phyloP scores from a whole-genome alignment of 305 asterid genomes.

The Solanum hybrid region DNA sequence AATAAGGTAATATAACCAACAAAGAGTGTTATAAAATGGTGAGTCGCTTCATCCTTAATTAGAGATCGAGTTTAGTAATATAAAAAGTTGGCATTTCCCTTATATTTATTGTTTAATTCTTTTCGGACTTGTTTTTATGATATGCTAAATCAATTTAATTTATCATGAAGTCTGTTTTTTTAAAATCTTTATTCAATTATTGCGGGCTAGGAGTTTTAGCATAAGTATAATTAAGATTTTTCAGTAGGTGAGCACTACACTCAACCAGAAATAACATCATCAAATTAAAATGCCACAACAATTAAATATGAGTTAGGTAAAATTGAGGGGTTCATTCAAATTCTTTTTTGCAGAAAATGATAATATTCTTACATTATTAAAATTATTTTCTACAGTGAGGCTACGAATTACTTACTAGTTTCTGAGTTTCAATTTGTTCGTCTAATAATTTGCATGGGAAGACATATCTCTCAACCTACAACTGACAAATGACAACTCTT shows the following conservation, averaged over 20 bases:
- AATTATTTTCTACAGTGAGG: accelerated
- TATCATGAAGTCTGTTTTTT: background rate
- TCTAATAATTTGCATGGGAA: background rate
- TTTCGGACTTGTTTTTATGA: background rate
- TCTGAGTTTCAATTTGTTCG: background rate
- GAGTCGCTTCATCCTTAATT: too few relatives aligned
- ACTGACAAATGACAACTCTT: background rate
- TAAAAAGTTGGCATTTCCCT: too few relatives aligned
- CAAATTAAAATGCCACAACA: background rate
- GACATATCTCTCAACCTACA: background rate
- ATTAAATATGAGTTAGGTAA: too few relatives aligned
- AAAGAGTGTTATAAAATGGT: background rate
- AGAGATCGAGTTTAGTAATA: too few relatives aligned
- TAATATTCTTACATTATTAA: too few relatives aligned
- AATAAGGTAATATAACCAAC: background rate
- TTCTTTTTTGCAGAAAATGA: too few relatives aligned
- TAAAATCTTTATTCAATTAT: background rate
- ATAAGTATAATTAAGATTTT: background rate
- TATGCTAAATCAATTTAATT: too few relatives aligned
- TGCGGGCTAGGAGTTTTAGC: background rate
- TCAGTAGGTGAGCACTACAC: background rate
- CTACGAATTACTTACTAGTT: background rate
- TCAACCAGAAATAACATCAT: background rate
- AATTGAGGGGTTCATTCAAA: too few relatives aligned
- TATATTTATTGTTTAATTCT: too few relatives aligned